These are phyloP conservation scores for Hura crepitans DNA, from an alignment of 441 rosid genomes.

Conservation along the genomic window DNA sequence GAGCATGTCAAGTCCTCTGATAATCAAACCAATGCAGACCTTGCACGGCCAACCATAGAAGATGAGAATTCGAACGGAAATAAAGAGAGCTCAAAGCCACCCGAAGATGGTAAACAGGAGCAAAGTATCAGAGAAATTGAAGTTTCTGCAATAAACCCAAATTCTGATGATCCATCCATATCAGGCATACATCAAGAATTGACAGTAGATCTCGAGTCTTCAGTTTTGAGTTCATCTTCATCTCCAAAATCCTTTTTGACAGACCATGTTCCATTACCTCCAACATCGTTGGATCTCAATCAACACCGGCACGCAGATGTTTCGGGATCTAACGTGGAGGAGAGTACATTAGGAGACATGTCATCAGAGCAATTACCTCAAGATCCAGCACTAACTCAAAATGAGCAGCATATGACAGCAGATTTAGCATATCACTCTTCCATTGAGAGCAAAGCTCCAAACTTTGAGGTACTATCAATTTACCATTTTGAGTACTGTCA, in stretches of 20 bases:
- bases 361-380: slow-evolving; percentile 12
- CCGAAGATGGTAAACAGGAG: slow-evolving; percentile 17
- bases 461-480: background rate
- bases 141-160: slow-evolving; percentile 24
- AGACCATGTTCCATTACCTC: slow-evolving; percentile 22
- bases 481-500: no score
- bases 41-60: background rate
- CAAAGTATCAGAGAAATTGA: slow-evolving; percentile 27
- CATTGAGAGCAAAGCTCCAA: slow-evolving; percentile 27
- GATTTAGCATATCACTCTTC: background rate
- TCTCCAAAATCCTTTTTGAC: slow-evolving; percentile 48
- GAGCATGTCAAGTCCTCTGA: background rate
- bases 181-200: slow-evolving; percentile 21
- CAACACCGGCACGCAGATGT: slow-evolving; percentile 24
- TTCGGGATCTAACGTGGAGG: slow-evolving; percentile 23
- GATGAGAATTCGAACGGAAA: slow-evolving; percentile 8
- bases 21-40: slow-evolving; percentile 1
- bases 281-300: slow-evolving; percentile 24
- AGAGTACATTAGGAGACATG: background rate
- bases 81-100: background rate
- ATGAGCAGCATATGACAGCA: slow-evolving; percentile 14
- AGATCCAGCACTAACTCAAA: slow-evolving; percentile 20
- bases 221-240: background rate
- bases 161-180: slow-evolving; percentile 25
- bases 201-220: slow-evolving; percentile 27